Base-by-base conservation (phyloP, 495 filamentous ascomycete genomes). In the Penicillium paxilli region DNA sequence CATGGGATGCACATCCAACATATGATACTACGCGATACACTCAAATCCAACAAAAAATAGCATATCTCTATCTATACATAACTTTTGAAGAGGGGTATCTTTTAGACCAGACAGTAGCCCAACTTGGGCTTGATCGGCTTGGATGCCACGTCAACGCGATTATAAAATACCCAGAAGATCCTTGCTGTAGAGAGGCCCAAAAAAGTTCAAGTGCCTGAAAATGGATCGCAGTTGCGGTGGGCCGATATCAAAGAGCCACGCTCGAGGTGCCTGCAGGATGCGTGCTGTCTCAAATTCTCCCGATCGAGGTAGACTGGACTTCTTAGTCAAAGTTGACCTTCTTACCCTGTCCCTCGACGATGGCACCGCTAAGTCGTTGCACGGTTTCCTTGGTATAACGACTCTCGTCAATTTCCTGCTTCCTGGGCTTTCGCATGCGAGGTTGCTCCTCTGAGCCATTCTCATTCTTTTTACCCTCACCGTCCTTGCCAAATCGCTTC, bases 401-500 rank as follows among this genome's bases (percentile, higher is more conserved):
- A 51, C 64, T 68, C 40, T 69, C 69, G n/a, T 73, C 71, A 25
- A 71, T 57, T 20, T 63, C 64, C 12, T 50, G 49, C 17, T 45
- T 54, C 44, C 59, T 70, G 38, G 67, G 54, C 59, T 64, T 72
- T 11, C 45, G 41, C 33, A 45, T 33, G 32, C 66, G 63, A 25
- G 66, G 56, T 46, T 57, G 58, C n/a, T 58, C 58, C 30, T 51
- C 58, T n/a, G 64, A 52, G 22, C 62, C 55, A 11, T 44, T 59
- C 22, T 70, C 64, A 12, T 37, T 66, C 47, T 70, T 71, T 22
- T 61, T 65, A 14, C 67, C 67, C 60, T 80, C 66, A 6, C 69
- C 71, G 38, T 86, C 87, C 69, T 90, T 91, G 42, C 91, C 89
- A 70, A 88, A 98, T 9, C 94, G 84, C 75, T 97, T 98, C 73